Base-by-base conservation (phyloP, 1,139 yeast species). In the Suhomyces maxii region DNA sequence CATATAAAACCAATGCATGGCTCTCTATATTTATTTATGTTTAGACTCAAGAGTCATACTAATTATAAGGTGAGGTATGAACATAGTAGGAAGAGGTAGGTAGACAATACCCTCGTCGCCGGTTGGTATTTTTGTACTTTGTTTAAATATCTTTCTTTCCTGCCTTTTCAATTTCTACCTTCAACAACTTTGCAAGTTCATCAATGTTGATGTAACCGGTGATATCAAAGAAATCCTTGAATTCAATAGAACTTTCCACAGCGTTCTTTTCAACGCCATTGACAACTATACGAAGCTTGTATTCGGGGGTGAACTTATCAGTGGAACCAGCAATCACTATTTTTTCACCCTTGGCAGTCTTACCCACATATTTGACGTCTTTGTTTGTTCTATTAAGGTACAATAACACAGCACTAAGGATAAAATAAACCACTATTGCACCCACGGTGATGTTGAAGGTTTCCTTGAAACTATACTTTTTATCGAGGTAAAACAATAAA, bases 401-500 rank as follows among this genome's bases (percentile, higher is more conserved):
- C 60, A 74, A 77, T 57, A 79, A 73, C 8, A 73, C 61, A 2
- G 63, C 69, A 41, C 86, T 79, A 26, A 86, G 57, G 1, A 76
- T 42, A 36, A 77, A 76, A 60, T 89, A 90, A 2, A 85, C 79
- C 3, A 80, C 73, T 8, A 77, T 53, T 7, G 65, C 59, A 1
- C 66, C 68, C 30, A 67, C 64, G 1, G 71, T 64, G 25, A 69
- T 56, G 46, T 65, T 63, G 46, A 63, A 69, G 0, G 64, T 48
- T 37, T 79, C 74, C 28, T 68, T 59, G 57, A 80, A 80, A 25
- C 68, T 61, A 49, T 72, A 70, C 53, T 81, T 79, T 66, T 86
- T 86, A 63, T 91, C 97, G 37, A 82, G 63, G 48, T 75, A 73
- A 60, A 80, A 89, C 47, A 89, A 79, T 6, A 71, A 63, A 1